A percentile compares a stretch with the other conserved stretches of the same genome.
Conservation (phyloP, 1,284 basidiomycete species). For the Ceratobasidium papillatum region DNA sequence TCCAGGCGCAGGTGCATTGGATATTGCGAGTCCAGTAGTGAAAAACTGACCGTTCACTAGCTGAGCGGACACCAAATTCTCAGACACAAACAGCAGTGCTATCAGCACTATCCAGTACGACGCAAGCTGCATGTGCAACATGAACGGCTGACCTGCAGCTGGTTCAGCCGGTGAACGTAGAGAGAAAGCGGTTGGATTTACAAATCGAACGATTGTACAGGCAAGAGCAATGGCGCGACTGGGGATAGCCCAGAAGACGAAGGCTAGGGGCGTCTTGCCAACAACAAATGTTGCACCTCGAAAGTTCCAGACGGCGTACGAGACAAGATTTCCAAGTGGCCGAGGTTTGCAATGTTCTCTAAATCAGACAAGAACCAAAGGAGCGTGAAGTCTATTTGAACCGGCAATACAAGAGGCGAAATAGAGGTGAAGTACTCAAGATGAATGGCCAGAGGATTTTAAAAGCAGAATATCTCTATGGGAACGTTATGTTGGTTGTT, state of each 20-base stretch:
- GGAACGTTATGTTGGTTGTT: constrained; percentile 29
- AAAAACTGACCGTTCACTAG: constrained; percentile 56
- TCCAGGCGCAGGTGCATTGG: constrained; percentile 58
- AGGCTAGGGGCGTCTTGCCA: constrained; percentile 8
- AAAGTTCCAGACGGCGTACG: not conserved
- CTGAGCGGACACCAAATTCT: constrained; percentile 47
- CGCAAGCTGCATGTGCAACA: not conserved
- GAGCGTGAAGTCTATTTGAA: constrained; percentile 31
- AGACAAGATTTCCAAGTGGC: not conserved
- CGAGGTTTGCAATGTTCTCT: not conserved
- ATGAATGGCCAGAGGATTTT: not conserved
- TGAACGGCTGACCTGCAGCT: constrained; percentile 26
- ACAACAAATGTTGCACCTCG: not conserved
- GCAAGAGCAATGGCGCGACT: constrained; percentile 4
- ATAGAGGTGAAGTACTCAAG: not conserved
- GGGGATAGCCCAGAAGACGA: not conserved
- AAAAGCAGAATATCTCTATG: constrained; percentile 21
- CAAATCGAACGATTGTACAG: constrained; percentile 7
- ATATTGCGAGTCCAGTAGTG: constrained; percentile 61
- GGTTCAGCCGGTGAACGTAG: constrained; percentile 1
- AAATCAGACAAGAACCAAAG: constrained; percentile 17
- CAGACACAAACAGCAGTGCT: not conserved
- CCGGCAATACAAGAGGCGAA: constrained; percentile 4
- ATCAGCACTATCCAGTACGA: not conserved
- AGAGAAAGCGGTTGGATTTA: not conserved